Evolutionary conservation across 2,329 filamentous ascomycete genomes (phyloP), one percentile per base, ranked within the genome.

Genomic region (Chalara sp.): DNA sequence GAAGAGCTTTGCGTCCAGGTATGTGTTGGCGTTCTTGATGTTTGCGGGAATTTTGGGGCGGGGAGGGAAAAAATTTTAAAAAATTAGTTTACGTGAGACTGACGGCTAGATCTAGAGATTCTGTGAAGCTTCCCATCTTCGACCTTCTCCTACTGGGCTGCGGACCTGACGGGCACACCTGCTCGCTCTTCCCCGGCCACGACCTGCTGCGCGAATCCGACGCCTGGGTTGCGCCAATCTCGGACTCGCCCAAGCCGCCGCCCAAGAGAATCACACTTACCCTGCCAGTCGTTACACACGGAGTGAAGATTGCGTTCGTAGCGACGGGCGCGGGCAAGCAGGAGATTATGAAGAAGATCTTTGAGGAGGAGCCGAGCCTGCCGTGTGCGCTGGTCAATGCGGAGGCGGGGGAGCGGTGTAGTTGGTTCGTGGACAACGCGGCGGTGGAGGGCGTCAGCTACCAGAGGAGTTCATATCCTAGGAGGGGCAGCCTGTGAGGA

Each of bases 101-200:
- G n/a, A 37, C 35, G n/a, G 8, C 8, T n/a, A 37, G 35, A 8
- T 8, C 8, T n/a, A 37, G 35, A 37, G 93, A 99, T 72, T 93
- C 87, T 57, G 92, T 99, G 67, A 91, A 89, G 70, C 76, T 96
- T 44, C 93, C 93, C 60, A 87, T 96, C 65, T 99, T 97, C 69
- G 93, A 99, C 68, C 80, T 99, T 48, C 77, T 99, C 50, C 81
- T 99, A 41, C 83, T 99, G 41, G 93, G 93, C 62, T 95, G 89
- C 67, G 93, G 93, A 0, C 92, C 93, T 11, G 93, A 97, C 68
- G 93, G 93, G 48, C 93, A 99, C 74, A 97, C 93, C 33, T 97
- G 93, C 83, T 93, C 87, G 62, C 76, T 99, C 48, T 99, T 99
- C 76, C 93, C 93, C 5, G 86, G 86, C 50, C 92, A 96, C 67